Evolutionary conservation across 495 filamentous ascomycete genomes (phyloP), one percentile per base, ranked within the genome.

Genomic region (Podospora pseudopauciseta): DNA sequence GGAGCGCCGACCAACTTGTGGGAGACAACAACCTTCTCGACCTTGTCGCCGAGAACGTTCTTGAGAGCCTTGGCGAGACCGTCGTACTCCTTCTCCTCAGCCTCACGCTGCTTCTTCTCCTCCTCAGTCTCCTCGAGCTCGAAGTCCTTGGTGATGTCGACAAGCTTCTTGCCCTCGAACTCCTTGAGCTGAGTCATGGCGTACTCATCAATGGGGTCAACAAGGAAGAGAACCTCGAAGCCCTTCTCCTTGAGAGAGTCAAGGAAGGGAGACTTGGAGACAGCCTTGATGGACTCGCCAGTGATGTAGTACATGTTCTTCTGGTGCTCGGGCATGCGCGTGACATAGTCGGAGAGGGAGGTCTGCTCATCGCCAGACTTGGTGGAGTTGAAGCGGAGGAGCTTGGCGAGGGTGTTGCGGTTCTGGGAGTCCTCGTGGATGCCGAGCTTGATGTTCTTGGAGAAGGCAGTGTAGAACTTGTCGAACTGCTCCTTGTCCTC

Each of bases 231-330:
- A 78, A 99, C 96, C 85, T 99, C 95, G 78, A 99, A 99, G 85
- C 91, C 91, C 93, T 99, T 99, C 81, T 94, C 92, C 91, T 97
- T 97, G 80, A 99, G 94, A 65, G 92, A 89, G 81, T 99, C 95
- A 71, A 99, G 86, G 96, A 99, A 99, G 74, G 95, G 95, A 70
- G 95, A 99, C 86, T 97, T 95, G 79, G 88, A 79, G 70, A 99
- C 96, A 68, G 95, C 96, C 90, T 97, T 98, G 85, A 96, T 88
- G 66, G 93, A 97, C 89, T 99, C 95, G 85, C 95, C 95, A 60
- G 95, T 99, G 87, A 99, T 99, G 91, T 98, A 99, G 88, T 99
- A 99, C 82, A 99, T 92, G 83, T 99, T 90, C 90, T 98, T 98
- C 88, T 99, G 95, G 87, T 97, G 94, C 84, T 97, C 95, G 59